Evolutionary conservation across 768 basidiomycete species (phyloP), one percentile per base, ranked within the genome.

Genomic region (Amanita muscaria): DNA sequence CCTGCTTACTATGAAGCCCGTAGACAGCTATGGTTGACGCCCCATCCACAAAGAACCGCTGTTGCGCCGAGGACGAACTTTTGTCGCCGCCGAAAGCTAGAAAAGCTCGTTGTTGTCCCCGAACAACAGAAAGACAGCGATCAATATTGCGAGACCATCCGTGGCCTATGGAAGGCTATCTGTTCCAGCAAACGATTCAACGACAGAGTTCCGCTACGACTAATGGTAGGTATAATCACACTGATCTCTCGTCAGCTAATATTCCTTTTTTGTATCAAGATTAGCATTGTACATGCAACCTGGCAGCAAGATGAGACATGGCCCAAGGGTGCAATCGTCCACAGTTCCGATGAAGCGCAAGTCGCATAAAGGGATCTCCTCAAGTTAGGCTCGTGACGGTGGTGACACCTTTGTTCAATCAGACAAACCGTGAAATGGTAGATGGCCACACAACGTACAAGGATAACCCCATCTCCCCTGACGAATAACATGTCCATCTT

Each of bases 401-500:
- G 86, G 86, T 4, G 86, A 88, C 35, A 88, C 86, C 86, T 88
- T 48, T 48, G 43, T 37, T 52, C 21, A 30, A 38, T 39, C 19
- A 46, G 56, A 47, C 44, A 33, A 16, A 27, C 15, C 10, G 32
- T 40, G 34, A 16, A 49, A 12, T 29, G 6, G 27, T 40, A 21
- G 14, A 34, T 16, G 34, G 30, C 14, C 5, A 37, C 21, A 63
- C 35, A 19, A 69, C 81, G 49, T 50, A 96, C 94, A 60, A 98
- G 67, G 51, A 98, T 97, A 15, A 98, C 94, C 44, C 94, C 91
- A 60, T 97, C 94, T 40, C 94, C 94, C 61, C 96, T 72, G 1
- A 99, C 93, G 57, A 97, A 99, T 32, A 99, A 72, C 94, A 99
- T 98, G 41, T 94, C 90, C 75, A 93, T 80, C 62, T 88, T 91